Conservation (phyloP, 2,329 filamentous ascomycete species). For the Endoconidiophora laricicola region DNA sequence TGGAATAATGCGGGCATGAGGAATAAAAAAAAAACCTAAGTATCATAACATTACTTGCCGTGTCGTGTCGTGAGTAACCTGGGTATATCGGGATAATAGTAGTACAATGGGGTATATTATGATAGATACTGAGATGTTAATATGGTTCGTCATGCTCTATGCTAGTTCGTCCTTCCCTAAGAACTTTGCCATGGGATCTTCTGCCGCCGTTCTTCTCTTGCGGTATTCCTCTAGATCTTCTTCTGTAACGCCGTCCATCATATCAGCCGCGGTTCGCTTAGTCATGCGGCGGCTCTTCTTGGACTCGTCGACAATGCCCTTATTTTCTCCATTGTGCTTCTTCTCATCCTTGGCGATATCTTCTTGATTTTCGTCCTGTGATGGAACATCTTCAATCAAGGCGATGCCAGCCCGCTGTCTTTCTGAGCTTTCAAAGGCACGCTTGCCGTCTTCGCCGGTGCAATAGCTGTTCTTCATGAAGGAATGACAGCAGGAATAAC, state of each 20-base stretch:
- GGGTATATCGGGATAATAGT: too few relatives aligned
- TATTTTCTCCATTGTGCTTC: conserved; percentile 15
- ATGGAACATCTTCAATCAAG: conserved; percentile 19
- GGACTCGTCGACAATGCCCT: conserved; percentile 18
- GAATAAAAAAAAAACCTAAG: background rate
- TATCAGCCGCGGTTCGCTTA: conserved; percentile 63
- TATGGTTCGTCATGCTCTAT: background rate
- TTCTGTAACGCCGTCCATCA: conserved; percentile 62
- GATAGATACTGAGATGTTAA: too few relatives aligned
- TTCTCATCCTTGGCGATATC: conserved; percentile 19
- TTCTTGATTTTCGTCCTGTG: conserved; percentile 18
- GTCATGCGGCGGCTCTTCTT: conserved; percentile 17
- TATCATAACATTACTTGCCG: too few relatives aligned
- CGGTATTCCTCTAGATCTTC: conserved; percentile 78
- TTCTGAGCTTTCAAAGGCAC: conserved; percentile 64
- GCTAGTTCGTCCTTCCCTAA: conserved; percentile 56
- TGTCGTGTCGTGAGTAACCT: too few relatives aligned
- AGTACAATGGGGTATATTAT: too few relatives aligned
- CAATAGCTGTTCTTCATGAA: conserved; percentile 94
- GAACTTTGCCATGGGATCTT: conserved; percentile 77
- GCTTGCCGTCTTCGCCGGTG: conserved; percentile 75
- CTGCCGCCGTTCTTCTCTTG: conserved; percentile 51
- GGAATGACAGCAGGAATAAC: conserved; percentile 88
- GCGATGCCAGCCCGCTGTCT: conserved; percentile 33
- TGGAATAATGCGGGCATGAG: background rate